These are phyloP conservation scores for Mesotaenium endlicherianum DNA, from an alignment of 139 green algal genomes.

Conservation along the genomic window DNA sequence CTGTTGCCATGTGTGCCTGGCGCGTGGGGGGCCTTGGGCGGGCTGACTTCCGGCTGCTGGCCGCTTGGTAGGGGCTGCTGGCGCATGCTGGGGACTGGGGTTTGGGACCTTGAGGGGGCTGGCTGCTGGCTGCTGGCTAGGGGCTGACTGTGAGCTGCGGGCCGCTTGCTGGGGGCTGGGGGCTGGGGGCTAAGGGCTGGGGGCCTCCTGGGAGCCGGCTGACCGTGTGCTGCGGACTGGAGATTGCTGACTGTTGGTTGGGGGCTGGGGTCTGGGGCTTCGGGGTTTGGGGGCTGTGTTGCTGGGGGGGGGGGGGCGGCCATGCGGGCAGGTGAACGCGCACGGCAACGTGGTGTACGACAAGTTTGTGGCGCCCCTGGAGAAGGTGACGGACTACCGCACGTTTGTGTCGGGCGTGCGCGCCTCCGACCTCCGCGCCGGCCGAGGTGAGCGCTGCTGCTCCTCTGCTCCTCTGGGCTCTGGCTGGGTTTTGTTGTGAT, in stretches of 20 bases:
- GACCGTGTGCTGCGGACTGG: neutral
- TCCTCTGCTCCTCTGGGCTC: neutral
- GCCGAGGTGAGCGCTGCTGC: neutral
- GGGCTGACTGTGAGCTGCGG: no score
- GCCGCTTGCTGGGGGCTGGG: no score
- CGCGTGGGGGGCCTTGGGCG: no score
- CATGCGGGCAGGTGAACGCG: slow-evolving; percentile 40
- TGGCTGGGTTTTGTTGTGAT: neutral
- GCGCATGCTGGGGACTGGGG: no score
- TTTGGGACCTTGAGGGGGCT: no score
- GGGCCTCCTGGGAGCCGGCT: neutral
- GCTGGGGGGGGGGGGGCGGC: neutral
- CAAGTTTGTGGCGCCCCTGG: slow-evolving; percentile 41
- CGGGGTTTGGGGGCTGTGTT: neutral
- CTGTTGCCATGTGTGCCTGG: no score
- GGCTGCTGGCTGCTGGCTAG: no score
- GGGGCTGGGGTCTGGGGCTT: no score
- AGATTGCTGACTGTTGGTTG: neutral
- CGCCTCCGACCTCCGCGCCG: slow-evolving; percentile 15
- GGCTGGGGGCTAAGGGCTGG: no score
- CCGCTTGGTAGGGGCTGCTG: no score
- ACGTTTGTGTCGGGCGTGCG: slow-evolving; percentile 48
- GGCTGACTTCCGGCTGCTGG: no score
- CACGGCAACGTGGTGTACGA: slow-evolving; percentile 53
- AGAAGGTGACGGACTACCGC: slow-evolving; percentile 52